A percentile compares a stretch with the other conserved stretches of the same genome.
These are phyloP conservation scores for Yarrowia osloensis DNA, from an alignment of 805 yeast species.

Conservation along the genomic window DNA sequence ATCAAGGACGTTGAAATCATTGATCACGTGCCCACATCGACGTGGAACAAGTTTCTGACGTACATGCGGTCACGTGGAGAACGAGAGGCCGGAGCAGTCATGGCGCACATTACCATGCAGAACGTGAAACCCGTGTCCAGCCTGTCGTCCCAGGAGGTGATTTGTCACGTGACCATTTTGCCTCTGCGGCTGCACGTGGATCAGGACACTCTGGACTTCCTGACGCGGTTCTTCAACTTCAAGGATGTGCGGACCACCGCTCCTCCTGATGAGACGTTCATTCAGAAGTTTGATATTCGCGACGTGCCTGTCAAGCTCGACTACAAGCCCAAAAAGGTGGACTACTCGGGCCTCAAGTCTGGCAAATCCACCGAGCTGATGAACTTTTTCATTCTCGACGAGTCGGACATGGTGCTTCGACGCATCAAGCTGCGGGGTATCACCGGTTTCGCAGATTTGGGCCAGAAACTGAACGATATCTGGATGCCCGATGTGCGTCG, in stretches of 20 bases:
- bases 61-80: slow-evolving; percentile 69
- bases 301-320: slow-evolving; percentile 68
- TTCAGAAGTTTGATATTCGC: slow-evolving; percentile 59
- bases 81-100: slow-evolving; percentile 65
- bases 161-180: slow-evolving; percentile 54
- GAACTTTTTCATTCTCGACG: slow-evolving; percentile 87
- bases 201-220: slow-evolving; percentile 88
- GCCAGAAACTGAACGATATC: slow-evolving; percentile 56
- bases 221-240: slow-evolving; percentile 78
- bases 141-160: slow-evolving; percentile 69
- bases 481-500: slow-evolving; percentile 89
- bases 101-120: slow-evolving; percentile 56
- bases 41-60: slow-evolving; percentile 85
- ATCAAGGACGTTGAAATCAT: slow-evolving; percentile 60
- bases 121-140: slow-evolving; percentile 65
- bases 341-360: slow-evolving; percentile 78
- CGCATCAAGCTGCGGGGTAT: slow-evolving; percentile 71
- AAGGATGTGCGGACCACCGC: slow-evolving; percentile 62
- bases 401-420: slow-evolving; percentile 68
- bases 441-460: slow-evolving; percentile 67
- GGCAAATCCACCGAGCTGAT: slow-evolving; percentile 86
- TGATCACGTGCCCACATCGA: slow-evolving; percentile 82
- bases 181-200: slow-evolving; percentile 87
- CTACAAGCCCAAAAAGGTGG: slow-evolving; percentile 88
- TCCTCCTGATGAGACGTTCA: slow-evolving; percentile 44